These are phyloP conservation scores for Trichophyton verrucosum DNA, from an alignment of 2,329 filamentous ascomycete genomes.

Conservation along the genomic window DNA sequence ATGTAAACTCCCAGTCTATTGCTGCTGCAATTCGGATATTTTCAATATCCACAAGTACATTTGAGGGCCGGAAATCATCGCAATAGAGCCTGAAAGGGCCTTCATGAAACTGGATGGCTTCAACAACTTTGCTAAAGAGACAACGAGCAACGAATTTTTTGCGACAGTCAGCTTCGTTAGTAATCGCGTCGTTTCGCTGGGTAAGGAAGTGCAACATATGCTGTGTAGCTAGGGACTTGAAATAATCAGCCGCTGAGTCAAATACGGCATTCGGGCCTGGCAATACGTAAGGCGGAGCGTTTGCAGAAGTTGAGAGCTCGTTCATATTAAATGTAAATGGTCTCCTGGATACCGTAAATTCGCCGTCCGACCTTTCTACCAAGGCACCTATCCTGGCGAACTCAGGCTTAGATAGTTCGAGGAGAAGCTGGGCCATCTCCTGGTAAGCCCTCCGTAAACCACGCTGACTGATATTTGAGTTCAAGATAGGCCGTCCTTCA, in stretches of 20 bases:
- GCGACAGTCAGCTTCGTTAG: constrained; percentile 29
- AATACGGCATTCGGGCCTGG: constrained; percentile 6
- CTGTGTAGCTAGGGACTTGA: constrained; percentile 9
- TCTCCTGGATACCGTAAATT: constrained; percentile 8
- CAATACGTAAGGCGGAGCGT: constrained; percentile 5
- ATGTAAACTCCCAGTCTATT: constrained; percentile 23
- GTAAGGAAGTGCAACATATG: constrained; percentile 23
- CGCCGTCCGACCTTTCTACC: constrained; percentile 2
- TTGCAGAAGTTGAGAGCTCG: constrained; percentile 7
- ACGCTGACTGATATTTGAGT: constrained; percentile 12
- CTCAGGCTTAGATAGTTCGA: constrained; percentile 13
- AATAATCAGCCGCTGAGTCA: constrained; percentile 9
- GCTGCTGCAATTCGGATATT: constrained; percentile 14
- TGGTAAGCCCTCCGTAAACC: constrained; percentile 12
- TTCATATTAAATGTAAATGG: constrained; percentile 12
- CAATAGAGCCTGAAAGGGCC: constrained; percentile 18
- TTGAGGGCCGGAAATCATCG: constrained; percentile 20
- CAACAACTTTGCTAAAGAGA: constrained; percentile 28
- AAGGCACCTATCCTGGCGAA: constrained; percentile 14
- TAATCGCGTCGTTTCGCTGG: constrained; percentile 31
- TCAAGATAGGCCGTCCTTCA: constrained; percentile 9
- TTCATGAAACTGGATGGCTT: constrained; percentile 15
- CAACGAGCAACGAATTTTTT: constrained; percentile 35
- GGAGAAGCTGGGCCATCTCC: constrained; percentile 13
- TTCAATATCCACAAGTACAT: constrained; percentile 17